Base-by-base conservation (phyloP, 495 filamentous ascomycete species). In the Darksidea phi region DNA sequence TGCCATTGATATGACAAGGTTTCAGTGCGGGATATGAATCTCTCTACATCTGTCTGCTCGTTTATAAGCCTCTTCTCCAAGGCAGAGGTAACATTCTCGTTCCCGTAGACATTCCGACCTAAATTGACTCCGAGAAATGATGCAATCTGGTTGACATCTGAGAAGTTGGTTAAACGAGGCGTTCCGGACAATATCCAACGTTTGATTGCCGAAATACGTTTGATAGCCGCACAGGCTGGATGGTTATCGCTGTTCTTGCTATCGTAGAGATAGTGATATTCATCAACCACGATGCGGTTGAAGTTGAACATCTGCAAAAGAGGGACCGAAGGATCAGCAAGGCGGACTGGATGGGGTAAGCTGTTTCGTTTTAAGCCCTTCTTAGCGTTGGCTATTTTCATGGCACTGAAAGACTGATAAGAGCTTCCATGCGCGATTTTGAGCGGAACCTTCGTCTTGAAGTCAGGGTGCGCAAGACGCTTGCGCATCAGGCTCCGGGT, bases 121-220 rank as follows among this genome's bases (percentile, higher is more conserved):
- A 76, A 6, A 54, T 84, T 79, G 8, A 84, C 59, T 4, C 80
- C 78, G 2, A 90, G 52, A 18, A 84, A 74, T 0, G 70, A 66
- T 1, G 82, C 83, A 32, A 87, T 82, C 2, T 70, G 73, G 45
- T 84, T 84, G 21, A 88, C 71, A 49, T 87, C 83, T 12, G 75
- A 74, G 54, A 88, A 83, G 42, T 81, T 78, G 5, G 72, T 72
- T 0, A 87, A 68, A 1, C 76, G 75, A 0, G 86, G 87, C 1
- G 87, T 90, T 2, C 82, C 87, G 0, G 86, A 89, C 0, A 90
- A 71, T 21, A 87, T 74, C 87, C 87, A 90, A 55, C 80, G 82
- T 10, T 80, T 79, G 46, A 75, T 73, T 24, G 82, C 78, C 6
- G 76, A 58, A 0, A 84, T 54, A 0, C 67, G 63, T 1, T 70